Conservation (phyloP, 495 filamentous ascomycete species). For the Penicillium manginii region DNA sequence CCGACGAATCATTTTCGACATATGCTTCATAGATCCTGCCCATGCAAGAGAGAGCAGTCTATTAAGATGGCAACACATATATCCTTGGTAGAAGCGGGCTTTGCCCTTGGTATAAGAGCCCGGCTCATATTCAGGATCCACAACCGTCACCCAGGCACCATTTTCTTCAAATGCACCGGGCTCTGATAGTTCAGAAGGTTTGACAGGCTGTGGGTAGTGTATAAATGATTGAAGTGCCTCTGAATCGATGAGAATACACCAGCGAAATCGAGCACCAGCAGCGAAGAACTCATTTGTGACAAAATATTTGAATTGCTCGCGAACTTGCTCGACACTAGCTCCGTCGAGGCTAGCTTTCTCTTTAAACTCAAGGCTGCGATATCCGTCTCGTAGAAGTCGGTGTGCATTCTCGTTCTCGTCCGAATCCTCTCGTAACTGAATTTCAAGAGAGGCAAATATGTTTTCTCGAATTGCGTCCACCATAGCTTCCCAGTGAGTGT, state of each 20-base stretch:
- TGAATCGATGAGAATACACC: not conserved
- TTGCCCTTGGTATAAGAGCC: not conserved
- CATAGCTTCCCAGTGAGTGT: not conserved
- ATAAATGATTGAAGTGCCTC: not conserved
- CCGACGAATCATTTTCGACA: not conserved
- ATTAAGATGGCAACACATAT: not conserved
- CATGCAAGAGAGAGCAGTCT: not conserved
- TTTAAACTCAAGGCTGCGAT: not conserved
- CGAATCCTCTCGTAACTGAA: not conserved
- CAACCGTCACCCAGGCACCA: slow-evolving; percentile 5
- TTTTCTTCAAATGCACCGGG: not conserved
- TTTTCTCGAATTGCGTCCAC: not conserved
- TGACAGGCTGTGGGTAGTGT: not conserved
- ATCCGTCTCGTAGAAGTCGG: not conserved
- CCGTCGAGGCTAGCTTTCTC: not conserved
- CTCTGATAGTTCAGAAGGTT: not conserved
- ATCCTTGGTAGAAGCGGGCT: not conserved
- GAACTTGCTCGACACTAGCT: not conserved
- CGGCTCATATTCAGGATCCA: not conserved
- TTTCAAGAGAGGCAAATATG: not conserved
- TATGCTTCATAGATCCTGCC: slow-evolving; percentile 3
- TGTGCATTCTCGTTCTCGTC: not conserved
- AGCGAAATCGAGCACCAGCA: slow-evolving; percentile 3
- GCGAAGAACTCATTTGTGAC: not conserved
- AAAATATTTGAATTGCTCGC: not conserved